Base-by-base conservation (phyloP, 768 basidiomycete genomes). In the Aureoboletus auriporus region DNA sequence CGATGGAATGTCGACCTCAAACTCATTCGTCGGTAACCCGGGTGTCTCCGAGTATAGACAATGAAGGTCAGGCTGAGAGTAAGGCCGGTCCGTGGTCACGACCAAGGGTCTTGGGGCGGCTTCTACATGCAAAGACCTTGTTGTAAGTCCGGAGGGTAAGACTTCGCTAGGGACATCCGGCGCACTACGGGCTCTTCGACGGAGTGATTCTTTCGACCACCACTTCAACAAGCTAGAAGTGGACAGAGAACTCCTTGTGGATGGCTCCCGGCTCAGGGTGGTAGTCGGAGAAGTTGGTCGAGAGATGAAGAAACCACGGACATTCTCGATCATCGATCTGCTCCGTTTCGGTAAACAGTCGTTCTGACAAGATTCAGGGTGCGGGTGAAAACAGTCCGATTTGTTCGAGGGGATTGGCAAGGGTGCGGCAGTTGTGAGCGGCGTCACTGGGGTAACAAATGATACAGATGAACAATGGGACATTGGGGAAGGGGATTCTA, bases 281-380 rank as follows among this genome's bases (percentile, higher is more conserved):
- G 65, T 53, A 39, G 67, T 57, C 6, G 78, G 71, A 13, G 78
- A 74, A 12, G 59, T 49, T 5, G 78, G 65, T 1, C 75, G 77
- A 43, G 78, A 69, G 26, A 71, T 66, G 56, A 87, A 84, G 44
- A 87, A 70, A 16, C 72, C 79, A 55, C 74, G 77, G 47, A 86
- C 78, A 55, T 80, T 83, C 53, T 76, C 79, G 40, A 82, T 77
- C 65, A 87, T 73, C 12, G 80, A 82, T 26, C 75, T 70, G 42
- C 73, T 67, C 36, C 75, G 70, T 52, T 74, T 75, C 10, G 74
- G 75, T 23, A 53, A 56, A 42, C 47, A 65, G 39, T 54, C 55
- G n/a, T 55, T 57, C 37, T 43, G 60, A 23, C 41, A 42, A 55
- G 26, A 49, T 49, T 66, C 71, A 45, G 58, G 60, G 48, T 39